Conservation (phyloP, 1,284 basidiomycete genomes). For the Thelephora terrestris region DNA sequence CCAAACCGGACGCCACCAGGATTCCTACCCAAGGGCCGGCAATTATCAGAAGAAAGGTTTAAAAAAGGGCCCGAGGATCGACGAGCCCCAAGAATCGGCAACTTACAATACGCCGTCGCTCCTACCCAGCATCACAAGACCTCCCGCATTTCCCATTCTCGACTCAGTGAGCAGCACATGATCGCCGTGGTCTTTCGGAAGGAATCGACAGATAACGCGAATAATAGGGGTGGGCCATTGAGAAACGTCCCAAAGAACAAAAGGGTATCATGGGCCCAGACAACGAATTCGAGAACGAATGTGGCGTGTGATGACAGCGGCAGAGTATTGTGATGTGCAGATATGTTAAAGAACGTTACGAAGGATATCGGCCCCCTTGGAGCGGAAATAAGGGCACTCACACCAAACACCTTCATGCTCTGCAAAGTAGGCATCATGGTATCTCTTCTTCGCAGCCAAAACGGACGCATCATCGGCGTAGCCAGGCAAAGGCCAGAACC, state of each 20-base stretch:
- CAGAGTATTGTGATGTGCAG: no score
- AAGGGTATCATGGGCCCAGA: no score
- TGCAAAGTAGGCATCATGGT: conserved; percentile 70
- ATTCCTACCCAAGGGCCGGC: conserved; percentile 36
- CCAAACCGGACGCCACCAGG: conserved; percentile 84
- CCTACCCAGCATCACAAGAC: conserved; percentile 75
- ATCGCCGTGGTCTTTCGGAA: conserved; percentile 58
- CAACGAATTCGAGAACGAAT: no score
- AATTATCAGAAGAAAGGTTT: conserved; percentile 9
- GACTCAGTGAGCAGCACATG: conserved; percentile 63
- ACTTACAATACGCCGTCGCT: conserved; percentile 74
- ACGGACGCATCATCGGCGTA: conserved; percentile 51
- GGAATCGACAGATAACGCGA: conserved; percentile 4
- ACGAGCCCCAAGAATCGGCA: conserved; percentile 8
- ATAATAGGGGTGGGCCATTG: not conserved
- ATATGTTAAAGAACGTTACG: no score
- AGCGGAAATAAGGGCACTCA: conserved; percentile 26
- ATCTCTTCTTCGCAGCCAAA: conserved; percentile 49
- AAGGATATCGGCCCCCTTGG: not conserved
- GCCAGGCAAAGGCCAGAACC: conserved; percentile 74
- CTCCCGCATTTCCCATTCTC: conserved; percentile 60
- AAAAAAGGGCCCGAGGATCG: not conserved
- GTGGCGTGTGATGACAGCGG: no score
- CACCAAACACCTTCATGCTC: conserved; percentile 70
- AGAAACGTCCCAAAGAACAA: no score